These are phyloP conservation scores for Leishmania guyanensis DNA, from an alignment of 208 protist species.

Conservation along the genomic window DNA sequence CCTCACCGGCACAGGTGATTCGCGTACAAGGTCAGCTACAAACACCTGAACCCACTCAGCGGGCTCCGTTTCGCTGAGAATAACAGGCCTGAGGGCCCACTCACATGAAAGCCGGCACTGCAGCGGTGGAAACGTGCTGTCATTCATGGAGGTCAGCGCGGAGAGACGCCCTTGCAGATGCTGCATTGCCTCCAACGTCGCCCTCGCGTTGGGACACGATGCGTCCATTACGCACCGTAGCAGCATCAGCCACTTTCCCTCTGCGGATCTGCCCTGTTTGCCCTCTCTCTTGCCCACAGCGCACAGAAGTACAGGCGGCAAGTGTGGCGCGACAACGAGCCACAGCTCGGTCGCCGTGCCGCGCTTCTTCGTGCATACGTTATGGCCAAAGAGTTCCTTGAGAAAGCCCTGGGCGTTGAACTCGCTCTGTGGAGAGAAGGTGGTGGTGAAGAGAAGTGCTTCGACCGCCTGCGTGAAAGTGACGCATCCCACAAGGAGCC, in stretches of 20 bases:
- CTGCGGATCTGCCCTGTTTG: background rate
- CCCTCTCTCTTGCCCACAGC: background rate
- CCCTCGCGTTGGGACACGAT: background rate
- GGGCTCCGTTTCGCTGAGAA: background rate
- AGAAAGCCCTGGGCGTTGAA: background rate
- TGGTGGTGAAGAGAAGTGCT: slow-evolving; percentile 7
- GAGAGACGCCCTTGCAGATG: background rate
- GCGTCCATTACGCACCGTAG: slow-evolving; percentile 4
- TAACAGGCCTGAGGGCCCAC: background rate
- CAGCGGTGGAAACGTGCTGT: background rate
- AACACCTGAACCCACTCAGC: slow-evolving; percentile 1
- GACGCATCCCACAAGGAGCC: slow-evolving; percentile 7
- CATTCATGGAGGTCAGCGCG: background rate
- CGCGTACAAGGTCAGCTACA: background rate
- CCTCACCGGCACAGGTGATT: background rate
- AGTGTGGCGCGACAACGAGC: slow-evolving; percentile 1
- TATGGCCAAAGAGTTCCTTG: background rate
- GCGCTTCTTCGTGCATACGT: background rate
- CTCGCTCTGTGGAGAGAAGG: background rate
- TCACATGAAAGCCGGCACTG: slow-evolving; percentile 1
- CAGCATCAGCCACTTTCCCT: background rate
- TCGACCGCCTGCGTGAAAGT: slow-evolving; percentile 7
- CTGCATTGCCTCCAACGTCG: background rate
- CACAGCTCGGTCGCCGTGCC: background rate
- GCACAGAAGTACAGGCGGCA: background rate